A percentile compares a stretch with the other conserved stretches of the same genome.
Conservation (phyloP, 108 stramenopile genomes). For the Craspedostauros australis region DNA sequence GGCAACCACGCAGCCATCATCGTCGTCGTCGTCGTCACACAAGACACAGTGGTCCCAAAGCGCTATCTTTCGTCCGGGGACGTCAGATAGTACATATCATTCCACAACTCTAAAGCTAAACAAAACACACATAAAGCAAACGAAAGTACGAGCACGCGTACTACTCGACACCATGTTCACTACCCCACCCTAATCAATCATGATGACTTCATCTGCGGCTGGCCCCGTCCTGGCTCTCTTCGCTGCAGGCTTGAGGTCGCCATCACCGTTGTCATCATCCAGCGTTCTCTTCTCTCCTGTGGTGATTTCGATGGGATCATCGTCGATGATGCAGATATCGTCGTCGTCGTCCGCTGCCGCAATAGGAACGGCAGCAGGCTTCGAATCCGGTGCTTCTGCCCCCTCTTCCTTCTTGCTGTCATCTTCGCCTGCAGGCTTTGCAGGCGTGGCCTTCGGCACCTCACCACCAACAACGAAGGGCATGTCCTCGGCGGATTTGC, state of each 20-base stretch:
- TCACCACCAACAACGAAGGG: slow-evolving; percentile 57
- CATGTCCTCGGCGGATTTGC: slow-evolving; percentile 52
- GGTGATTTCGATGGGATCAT: slow-evolving; percentile 13
- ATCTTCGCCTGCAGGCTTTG: not conserved
- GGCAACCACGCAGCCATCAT: too few relatives aligned
- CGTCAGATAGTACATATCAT: too few relatives aligned
- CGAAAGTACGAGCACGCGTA: too few relatives aligned
- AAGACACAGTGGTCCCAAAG: too few relatives aligned
- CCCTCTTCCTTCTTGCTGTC: not conserved
- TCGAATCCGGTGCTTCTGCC: not conserved
- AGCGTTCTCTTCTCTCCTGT: slow-evolving; percentile 1
- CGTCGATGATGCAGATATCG: slow-evolving; percentile 21
- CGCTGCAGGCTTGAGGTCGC: slow-evolving; percentile 11
- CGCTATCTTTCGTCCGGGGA: too few relatives aligned
- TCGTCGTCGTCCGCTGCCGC: slow-evolving; percentile 24
- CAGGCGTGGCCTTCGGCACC: slow-evolving; percentile 4
- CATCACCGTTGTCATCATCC: slow-evolving; percentile 3
- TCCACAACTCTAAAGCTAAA: too few relatives aligned
- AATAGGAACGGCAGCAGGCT: not conserved
- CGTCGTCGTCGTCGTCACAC: too few relatives aligned
- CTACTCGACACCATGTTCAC: too few relatives aligned
- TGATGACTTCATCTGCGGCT: slow-evolving; percentile 34
- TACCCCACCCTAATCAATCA: slow-evolving; percentile 47
- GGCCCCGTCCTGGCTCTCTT: slow-evolving; percentile 53
- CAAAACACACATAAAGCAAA: too few relatives aligned